Percentiles rank a stretch among this genome's conserved stretches.
Evolutionary conservation across 2,329 filamentous ascomycete genomes (phyloP).

Genomic region (Periconia sp.): DNA sequence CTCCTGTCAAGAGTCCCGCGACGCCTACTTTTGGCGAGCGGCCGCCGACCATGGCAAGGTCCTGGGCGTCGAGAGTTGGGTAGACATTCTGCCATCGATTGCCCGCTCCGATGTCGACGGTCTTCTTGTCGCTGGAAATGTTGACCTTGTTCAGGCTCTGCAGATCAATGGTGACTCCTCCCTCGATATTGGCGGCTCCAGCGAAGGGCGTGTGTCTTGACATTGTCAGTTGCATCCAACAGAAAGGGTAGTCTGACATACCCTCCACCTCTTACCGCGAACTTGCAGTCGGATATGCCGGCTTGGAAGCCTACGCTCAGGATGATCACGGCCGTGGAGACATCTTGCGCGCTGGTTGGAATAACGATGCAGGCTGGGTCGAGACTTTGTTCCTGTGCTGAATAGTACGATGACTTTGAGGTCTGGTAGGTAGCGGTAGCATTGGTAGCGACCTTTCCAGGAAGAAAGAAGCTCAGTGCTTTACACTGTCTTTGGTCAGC

Average conservation of each 20-base stretch:
- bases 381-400: slow-evolving; percentile 24
- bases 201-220: slow-evolving; percentile 26
- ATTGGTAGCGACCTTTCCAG: slow-evolving; percentile 20
- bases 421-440: slow-evolving; percentile 15
- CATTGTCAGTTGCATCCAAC: not conserved
- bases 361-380: slow-evolving; percentile 28
- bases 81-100: slow-evolving; percentile 35
- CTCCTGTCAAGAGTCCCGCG: slow-evolving; percentile 29
- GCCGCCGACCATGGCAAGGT: slow-evolving; percentile 29
- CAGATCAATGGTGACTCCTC: slow-evolving; percentile 35
- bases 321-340: slow-evolving; percentile 23
- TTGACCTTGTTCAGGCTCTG: slow-evolving; percentile 28
- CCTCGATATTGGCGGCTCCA: slow-evolving; percentile 33
- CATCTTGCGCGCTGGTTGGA: slow-evolving; percentile 25
- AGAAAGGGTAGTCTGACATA: slow-evolving; percentile 4
- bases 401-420: slow-evolving; percentile 25
- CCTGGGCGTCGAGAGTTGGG: slow-evolving; percentile 21
- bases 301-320: slow-evolving; percentile 21
- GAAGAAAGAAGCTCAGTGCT: slow-evolving; percentile 23
- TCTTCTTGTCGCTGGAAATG: slow-evolving; percentile 22
- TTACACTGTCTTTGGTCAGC: slow-evolving; percentile 16
- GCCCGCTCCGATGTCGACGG: slow-evolving; percentile 26
- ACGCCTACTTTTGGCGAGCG: slow-evolving; percentile 27
- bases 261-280: slow-evolving; percentile 27
- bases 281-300: slow-evolving; percentile 21